Evolutionary conservation across 805 yeast genomes (phyloP).

Genomic region (Maudiozyma bulderi): DNA sequence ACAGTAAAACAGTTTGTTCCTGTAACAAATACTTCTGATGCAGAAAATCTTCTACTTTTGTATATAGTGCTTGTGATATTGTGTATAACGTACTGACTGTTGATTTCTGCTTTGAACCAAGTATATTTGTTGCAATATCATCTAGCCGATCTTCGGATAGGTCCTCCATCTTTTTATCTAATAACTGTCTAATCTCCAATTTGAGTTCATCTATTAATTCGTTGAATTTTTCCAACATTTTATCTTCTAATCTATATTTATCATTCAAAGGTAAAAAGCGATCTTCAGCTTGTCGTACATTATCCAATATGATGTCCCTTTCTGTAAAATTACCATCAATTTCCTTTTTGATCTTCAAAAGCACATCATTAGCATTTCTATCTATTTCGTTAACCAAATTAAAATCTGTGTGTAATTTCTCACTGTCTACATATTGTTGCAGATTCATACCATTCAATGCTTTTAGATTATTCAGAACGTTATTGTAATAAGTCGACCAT

Average conservation of each 20-base stretch:
- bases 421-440: constrained; percentile 11
- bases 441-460: constrained; percentile 6
- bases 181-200: constrained; percentile 9
- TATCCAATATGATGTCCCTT: constrained; percentile 7
- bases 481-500: constrained; percentile 32
- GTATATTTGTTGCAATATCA: constrained; percentile 3
- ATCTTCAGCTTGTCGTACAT: constrained; percentile 2
- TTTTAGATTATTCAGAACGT: constrained; percentile 11
- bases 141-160: constrained; percentile 5
- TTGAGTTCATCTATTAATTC: constrained; percentile 15
- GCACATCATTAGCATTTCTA: constrained; percentile 7
- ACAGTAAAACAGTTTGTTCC: constrained; percentile 19
- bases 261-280: constrained; percentile 4
- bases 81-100: constrained; percentile 15
- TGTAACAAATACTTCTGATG: constrained; percentile 30
- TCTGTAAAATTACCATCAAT: constrained; percentile 11
- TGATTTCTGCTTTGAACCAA: constrained; percentile 8
- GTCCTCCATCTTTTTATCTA: constrained; percentile 12
- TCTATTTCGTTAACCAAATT: constrained; percentile 8
- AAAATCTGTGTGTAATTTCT: constrained; percentile 2
- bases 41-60: constrained; percentile 16
- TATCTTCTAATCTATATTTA: constrained; percentile 17
- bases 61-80: constrained; percentile 21
- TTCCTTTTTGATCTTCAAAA: constrained; percentile 13
- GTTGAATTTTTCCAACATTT: constrained; percentile 20